A percentile compares a stretch with the other conserved stretches of the same genome.
These are phyloP conservation scores for Clavispora santaluciae DNA, from an alignment of 805 yeast species.

Conservation along the genomic window DNA sequence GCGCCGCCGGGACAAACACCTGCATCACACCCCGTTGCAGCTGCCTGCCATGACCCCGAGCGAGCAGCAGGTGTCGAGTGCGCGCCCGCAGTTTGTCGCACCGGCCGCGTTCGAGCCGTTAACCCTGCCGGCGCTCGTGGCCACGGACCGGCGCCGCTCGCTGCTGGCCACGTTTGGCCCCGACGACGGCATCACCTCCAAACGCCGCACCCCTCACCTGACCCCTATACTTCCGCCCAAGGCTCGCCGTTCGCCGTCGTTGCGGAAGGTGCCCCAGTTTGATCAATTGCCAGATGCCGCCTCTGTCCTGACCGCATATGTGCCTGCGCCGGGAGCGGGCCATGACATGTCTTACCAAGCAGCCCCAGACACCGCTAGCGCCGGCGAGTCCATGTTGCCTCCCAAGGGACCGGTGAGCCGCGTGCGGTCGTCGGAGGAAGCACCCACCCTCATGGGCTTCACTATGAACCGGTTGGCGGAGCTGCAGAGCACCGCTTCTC, in stretches of 20 bases:
- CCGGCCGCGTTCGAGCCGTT: conserved; percentile 43
- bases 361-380: background rate
- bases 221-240: conserved; percentile 35
- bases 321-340: background rate
- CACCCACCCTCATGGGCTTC: conserved; percentile 40
- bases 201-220: conserved; percentile 41
- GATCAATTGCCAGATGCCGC: conserved; percentile 26
- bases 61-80: conserved; percentile 31
- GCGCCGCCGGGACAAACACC: conserved; percentile 9
- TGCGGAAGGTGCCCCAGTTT: conserved; percentile 14
- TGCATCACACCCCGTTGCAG: conserved; percentile 11
- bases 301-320: background rate
- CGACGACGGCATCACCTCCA: conserved; percentile 23
- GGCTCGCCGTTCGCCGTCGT: conserved; percentile 33
- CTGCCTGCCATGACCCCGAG: conserved; percentile 65
- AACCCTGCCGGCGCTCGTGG: conserved; percentile 66
- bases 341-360: background rate
- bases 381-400: background rate
- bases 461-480: conserved; percentile 43
- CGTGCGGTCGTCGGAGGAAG: background rate
- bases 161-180: conserved; percentile 30
- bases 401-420: background rate
- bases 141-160: conserved; percentile 30
- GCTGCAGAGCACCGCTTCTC: conserved; percentile 15
- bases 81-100: conserved; percentile 11